Percentiles rank a stretch among this genome's conserved stretches.
Evolutionary conservation across 768 basidiomycete genomes (phyloP).

Genomic region (Leucocoprinus sp.): DNA sequence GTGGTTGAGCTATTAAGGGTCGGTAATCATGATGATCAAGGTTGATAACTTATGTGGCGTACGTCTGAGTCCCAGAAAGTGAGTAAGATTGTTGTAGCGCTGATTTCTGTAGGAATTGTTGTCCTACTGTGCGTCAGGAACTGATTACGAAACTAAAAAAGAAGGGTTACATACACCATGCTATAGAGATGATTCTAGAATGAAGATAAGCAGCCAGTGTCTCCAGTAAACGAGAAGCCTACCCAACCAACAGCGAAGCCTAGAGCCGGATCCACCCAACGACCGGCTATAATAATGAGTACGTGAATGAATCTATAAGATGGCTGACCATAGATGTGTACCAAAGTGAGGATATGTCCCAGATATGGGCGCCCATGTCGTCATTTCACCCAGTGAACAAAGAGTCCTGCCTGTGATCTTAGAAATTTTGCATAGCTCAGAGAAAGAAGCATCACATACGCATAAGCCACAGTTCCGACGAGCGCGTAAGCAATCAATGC

Average conservation of each 20-base stretch:
- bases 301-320: not conserved
- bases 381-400: constrained; percentile 71
- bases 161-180: constrained; percentile 24
- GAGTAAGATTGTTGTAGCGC: constrained; percentile 61
- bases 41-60: constrained; percentile 14
- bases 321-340: constrained; percentile 15
- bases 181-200: constrained; percentile 36
- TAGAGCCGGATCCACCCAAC: constrained; percentile 52
- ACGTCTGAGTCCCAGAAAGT: constrained; percentile 67
- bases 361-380: constrained; percentile 70
- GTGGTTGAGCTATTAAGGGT: constrained; percentile 31
- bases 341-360: constrained; percentile 74
- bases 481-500: constrained; percentile 56
- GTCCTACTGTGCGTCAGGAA: constrained; percentile 27
- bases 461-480: constrained; percentile 60
- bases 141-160: not conserved
- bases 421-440: not conserved
- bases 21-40: not conserved
- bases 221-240: constrained; percentile 12
- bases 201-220: not conserved
- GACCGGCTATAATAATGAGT: constrained; percentile 27
- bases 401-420: constrained; percentile 33
- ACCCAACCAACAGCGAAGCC: constrained; percentile 54
- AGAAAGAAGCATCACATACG: constrained; percentile 28
- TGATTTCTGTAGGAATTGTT: constrained; percentile 65